Base-by-base conservation (phyloP, 164 flowering plant genomes). In the Annona cherimola region DNA sequence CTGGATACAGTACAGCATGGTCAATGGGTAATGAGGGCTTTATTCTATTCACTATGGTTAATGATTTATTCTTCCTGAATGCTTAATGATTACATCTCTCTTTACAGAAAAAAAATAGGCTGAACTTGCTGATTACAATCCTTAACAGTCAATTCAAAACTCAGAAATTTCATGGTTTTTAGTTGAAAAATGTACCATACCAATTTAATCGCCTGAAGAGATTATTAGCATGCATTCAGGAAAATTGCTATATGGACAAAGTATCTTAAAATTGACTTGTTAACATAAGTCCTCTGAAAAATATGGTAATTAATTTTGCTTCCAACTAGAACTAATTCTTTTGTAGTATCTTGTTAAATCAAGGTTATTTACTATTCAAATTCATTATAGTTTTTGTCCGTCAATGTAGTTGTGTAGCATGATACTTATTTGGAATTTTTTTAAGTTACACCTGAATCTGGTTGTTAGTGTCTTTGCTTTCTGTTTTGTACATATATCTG, bases 1-100 rank as follows among this genome's bases (percentile, higher is more conserved):
- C 68, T 78, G 45, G 68, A 35, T 74, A 63, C 73, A 50, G 42
- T 73, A 75, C 57, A 68, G 62, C 57, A 73, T 66, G 73, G 63
- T 50, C 54, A 71, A 44, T 61, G 39, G 14, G 4, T 72, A 69
- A 70, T 74, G 43, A 60, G 67, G 41, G 61, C 67, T 73, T 74
- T 3, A 40, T 35, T 68, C 11, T 14, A 62, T 63, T 57, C 57
- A 50, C 57, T 16, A 50, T 50, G 57, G 57, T 50, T 26, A 16
- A 2, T 50, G 57, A 50, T 50, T 45, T 8, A 45, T 45, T 45
- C 50, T 45, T 45, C 50, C 9, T 45, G 50, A 45, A 45, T 45
- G 9, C 9, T 4, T 45, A 8, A 50, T 50, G 57, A 50, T 50
- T 50, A 16, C 57, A 50, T 50, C 57, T 46, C 55, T 50, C 57